Percentiles rank a stretch among this genome's conserved stretches.
These are phyloP conservation scores for Prinsepia uniflora DNA, from an alignment of 306 rosid genomes.

Conservation along the genomic window DNA sequence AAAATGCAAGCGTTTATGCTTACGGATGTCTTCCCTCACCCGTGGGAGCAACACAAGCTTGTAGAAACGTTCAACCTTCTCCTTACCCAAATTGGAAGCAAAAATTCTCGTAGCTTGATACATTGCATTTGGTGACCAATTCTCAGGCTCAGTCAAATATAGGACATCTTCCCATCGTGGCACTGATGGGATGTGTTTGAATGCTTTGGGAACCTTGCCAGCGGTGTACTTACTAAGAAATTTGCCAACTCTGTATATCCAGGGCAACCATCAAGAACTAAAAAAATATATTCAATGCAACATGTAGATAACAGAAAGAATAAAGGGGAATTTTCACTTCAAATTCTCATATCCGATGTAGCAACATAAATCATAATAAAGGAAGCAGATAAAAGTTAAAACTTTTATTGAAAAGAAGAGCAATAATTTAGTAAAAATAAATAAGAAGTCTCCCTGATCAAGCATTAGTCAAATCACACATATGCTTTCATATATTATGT, in stretches of 20 bases:
- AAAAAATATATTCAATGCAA: too few relatives aligned
- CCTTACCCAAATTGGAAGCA: constrained; percentile 69
- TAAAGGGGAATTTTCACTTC: too few relatives aligned
- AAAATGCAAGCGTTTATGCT: constrained; percentile 80
- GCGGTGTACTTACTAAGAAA: constrained; percentile 59
- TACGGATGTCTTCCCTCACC: constrained; percentile 68
- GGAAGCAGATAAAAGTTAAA: too few relatives aligned
- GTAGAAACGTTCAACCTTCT: constrained; percentile 78
- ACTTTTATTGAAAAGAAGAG: too few relatives aligned
- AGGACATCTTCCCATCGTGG: constrained; percentile 72
- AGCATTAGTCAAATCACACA: neutral
- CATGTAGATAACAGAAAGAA: too few relatives aligned
- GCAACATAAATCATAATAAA: too few relatives aligned
- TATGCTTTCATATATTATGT: neutral
- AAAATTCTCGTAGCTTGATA: constrained; percentile 84
- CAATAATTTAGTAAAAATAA: neutral
- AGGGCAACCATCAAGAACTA: neutral
- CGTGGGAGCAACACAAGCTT: constrained; percentile 86
- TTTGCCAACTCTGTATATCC: constrained; percentile 54
- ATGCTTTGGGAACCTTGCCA: constrained; percentile 76
- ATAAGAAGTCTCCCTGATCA: neutral
- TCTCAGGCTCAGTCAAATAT: constrained; percentile 83
- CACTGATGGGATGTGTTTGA: constrained; percentile 72
- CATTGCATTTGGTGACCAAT: constrained; percentile 91
- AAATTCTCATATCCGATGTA: too few relatives aligned